A percentile compares a stretch with the other conserved stretches of the same genome.
phyloP scores from a whole-genome alignment of 345 rosid species.

The Ceriops zippeliana region DNA sequence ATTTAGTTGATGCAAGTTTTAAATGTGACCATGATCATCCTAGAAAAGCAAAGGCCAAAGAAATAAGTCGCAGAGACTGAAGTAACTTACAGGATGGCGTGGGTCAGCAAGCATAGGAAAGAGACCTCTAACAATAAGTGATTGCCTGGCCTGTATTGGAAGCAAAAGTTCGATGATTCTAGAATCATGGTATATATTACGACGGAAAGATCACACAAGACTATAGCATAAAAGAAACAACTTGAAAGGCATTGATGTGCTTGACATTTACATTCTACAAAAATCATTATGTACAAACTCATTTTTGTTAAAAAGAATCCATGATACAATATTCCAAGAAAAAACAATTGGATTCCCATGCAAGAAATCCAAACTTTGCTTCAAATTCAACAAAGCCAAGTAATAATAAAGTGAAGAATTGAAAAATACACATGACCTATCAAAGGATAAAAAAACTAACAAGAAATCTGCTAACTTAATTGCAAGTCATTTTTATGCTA shows the following conservation, averaged over 20 bases:
- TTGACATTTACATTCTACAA: neutral
- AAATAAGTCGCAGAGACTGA: neutral
- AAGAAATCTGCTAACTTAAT: neutral
- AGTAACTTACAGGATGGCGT: conserved; percentile 65
- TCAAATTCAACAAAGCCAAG: no score
- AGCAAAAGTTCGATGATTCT: neutral
- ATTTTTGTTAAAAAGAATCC: neutral
- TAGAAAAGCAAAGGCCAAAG: neutral
- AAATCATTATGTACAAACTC: neutral
- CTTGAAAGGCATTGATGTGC: neutral
- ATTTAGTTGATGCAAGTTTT: neutral
- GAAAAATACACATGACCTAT: no score
- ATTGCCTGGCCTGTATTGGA: conserved; percentile 68
- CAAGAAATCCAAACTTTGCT: no score
- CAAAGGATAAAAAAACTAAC: neutral
- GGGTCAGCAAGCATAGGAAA: conserved; percentile 96
- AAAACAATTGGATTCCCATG: no score
- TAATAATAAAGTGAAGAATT: no score
- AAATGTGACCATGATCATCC: neutral
- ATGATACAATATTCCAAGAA: neutral
- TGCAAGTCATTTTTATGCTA: neutral
- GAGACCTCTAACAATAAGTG: conserved; percentile 82
- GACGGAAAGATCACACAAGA: no score
- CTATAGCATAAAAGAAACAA: neutral
- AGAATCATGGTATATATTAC: neutral